These are phyloP conservation scores for Endocladia muricata DNA, from an alignment of 31 red algal species.

Conservation along the genomic window DNA sequence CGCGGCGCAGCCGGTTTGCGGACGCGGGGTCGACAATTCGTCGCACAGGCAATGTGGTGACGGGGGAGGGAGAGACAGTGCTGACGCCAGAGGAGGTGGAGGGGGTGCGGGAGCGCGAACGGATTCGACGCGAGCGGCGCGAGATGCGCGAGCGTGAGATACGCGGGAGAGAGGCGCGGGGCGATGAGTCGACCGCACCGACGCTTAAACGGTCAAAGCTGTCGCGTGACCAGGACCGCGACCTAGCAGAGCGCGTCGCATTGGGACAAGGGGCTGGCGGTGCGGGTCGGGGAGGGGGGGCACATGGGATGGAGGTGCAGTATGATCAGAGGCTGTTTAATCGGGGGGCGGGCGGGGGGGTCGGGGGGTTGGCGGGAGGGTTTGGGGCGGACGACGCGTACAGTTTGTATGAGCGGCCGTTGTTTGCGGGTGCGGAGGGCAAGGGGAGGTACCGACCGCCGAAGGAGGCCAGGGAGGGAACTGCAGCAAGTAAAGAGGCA, in stretches of 20 bases:
- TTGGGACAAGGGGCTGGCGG: no score
- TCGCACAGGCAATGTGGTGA: not conserved
- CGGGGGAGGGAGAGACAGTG: not conserved
- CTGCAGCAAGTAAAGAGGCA: conserved; percentile 9
- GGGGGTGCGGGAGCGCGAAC: conserved; percentile 33
- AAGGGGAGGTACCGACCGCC: conserved; percentile 39
- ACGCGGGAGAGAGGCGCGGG: conserved; percentile 5
- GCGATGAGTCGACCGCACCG: conserved; percentile 11
- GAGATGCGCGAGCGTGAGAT: conserved; percentile 47
- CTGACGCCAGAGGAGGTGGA: not conserved
- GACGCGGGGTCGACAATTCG: conserved; percentile 1
- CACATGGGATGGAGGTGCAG: conserved; percentile 48
- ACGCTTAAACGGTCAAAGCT: conserved; percentile 42
- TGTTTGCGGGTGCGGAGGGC: conserved; percentile 48
- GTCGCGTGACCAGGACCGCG: conserved; percentile 62
- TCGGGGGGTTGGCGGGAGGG: conserved; percentile 50
- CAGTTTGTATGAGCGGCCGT: conserved; percentile 76
- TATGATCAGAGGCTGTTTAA: conserved; percentile 80
- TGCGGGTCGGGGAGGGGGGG: not conserved
- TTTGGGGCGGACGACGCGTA: conserved; percentile 80
- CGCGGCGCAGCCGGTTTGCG: conserved; percentile 20
- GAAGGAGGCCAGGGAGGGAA: conserved; percentile 13
- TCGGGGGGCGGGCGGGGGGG: conserved; percentile 38
- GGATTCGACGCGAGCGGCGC: conserved; percentile 52
- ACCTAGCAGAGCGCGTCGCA: conserved; percentile 69